A percentile compares a stretch with the other conserved stretches of the same genome.
phyloP scores from a whole-genome alignment of 2,329 filamentous ascomycete genomes.

The Lojkania enalia region DNA sequence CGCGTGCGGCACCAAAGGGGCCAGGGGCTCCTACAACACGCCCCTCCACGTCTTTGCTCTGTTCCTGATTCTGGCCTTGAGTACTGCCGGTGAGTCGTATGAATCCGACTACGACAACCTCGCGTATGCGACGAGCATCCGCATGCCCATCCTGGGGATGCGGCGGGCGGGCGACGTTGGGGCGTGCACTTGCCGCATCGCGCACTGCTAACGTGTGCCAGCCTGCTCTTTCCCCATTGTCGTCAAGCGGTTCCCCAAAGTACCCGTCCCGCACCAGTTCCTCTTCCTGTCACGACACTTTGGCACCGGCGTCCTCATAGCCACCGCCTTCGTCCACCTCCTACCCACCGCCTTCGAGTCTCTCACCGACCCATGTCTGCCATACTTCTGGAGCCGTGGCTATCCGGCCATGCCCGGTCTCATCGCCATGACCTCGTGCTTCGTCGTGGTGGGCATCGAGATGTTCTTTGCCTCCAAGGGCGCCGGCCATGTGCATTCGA shows the following conservation, averaged over 20 bases:
- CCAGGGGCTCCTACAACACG: conserved; percentile 57
- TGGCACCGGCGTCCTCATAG: conserved; percentile 46
- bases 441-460: conserved; percentile 78
- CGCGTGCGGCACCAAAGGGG: conserved; percentile 56
- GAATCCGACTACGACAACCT: too few species aligned
- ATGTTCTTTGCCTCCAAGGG: conserved; percentile 81
- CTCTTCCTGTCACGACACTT: conserved; percentile 47
- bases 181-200: background rate
- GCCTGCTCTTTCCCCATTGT: conserved; percentile 47
- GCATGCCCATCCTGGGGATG: too few species aligned
- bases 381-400: conserved; percentile 44
- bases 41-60: conserved; percentile 61
- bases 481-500: conserved; percentile 61
- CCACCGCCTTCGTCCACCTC: conserved; percentile 48
- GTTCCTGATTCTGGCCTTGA: conserved; percentile 59
- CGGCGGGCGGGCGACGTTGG: too few species aligned
- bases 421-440: conserved; percentile 46
- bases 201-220: conserved; percentile 23
- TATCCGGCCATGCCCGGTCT: conserved; percentile 46
- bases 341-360: conserved; percentile 47
- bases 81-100: conserved; percentile 52
- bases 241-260: conserved; percentile 43
- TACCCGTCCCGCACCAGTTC: conserved; percentile 45
- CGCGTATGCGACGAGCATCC: too few species aligned
- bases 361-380: conserved; percentile 46